phyloP scores from a whole-genome alignment of 2,329 filamentous ascomycete species.

The Penicillium digitatum region DNA sequence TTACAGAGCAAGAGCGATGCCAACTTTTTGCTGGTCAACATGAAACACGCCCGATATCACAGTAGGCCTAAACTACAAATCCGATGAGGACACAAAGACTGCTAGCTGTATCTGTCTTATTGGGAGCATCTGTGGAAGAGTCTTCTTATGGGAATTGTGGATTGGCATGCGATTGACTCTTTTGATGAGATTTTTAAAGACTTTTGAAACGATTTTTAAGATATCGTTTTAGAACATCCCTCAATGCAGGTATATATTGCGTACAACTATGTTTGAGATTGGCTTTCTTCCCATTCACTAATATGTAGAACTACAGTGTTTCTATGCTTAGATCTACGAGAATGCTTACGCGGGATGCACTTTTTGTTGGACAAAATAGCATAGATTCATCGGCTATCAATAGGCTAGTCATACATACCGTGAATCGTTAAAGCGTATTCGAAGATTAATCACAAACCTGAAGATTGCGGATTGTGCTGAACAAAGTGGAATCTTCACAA shows the following conservation, averaged over 20 bases:
- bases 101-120: background rate
- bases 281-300: too few species aligned
- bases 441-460: background rate
- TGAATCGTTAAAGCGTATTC: background rate
- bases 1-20: background rate
- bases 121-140: background rate
- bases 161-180: background rate
- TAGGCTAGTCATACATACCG: background rate
- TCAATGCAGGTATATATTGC: too few species aligned
- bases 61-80: background rate
- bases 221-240: too few species aligned
- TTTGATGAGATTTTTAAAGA: background rate
- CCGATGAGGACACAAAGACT: background rate
- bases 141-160: background rate
- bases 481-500: background rate
- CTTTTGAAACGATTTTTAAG: background rate
- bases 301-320: background rate
- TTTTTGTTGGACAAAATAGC: background rate
- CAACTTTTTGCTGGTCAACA: background rate
- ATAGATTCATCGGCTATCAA: background rate
- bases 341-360: background rate
- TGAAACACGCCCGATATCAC: background rate
- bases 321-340: background rate
- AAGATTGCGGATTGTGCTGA: background rate
- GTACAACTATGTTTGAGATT: too few species aligned